A percentile compares a stretch with the other conserved stretches of the same genome.
Conservation (phyloP, 345 rosid species). For the Salix suchowensis region DNA sequence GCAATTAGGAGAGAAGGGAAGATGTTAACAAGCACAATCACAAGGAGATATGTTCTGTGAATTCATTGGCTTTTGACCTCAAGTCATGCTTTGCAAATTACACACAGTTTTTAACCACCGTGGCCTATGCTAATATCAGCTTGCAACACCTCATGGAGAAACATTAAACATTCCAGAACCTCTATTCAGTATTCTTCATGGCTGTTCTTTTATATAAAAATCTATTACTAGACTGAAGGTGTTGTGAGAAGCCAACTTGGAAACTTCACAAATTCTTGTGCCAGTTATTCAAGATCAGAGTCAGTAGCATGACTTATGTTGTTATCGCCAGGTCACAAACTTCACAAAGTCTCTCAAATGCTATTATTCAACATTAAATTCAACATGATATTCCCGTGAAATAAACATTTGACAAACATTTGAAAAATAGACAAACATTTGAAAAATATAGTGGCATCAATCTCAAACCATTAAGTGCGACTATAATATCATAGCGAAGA, state of each 20-base stretch:
- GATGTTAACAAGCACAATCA: neutral
- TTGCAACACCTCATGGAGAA: neutral
- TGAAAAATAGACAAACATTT: no score
- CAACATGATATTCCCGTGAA: no score
- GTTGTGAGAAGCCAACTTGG: neutral
- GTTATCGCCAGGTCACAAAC: no score
- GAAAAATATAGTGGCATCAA: no score
- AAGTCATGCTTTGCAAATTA: no score
- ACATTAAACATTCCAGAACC: neutral
- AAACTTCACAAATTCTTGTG: neutral
- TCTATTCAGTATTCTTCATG: neutral
- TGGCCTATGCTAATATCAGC: neutral
- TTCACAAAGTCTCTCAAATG: no score
- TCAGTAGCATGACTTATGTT: neutral
- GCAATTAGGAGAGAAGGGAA: neutral
- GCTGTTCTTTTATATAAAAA: neutral
- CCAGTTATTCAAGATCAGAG: neutral
- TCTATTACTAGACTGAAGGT: neutral
- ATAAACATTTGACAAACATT: no score
- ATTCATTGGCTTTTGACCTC: neutral
- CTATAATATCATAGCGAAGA: no score
- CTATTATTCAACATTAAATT: no score
- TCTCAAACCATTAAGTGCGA: no score
- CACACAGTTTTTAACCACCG: no score
- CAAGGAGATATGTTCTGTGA: neutral